Evolutionary conservation across 441 rosid genomes (phyloP), one percentile per base, ranked within the genome.

Genomic region (Arabidopsis lyrata): DNA sequence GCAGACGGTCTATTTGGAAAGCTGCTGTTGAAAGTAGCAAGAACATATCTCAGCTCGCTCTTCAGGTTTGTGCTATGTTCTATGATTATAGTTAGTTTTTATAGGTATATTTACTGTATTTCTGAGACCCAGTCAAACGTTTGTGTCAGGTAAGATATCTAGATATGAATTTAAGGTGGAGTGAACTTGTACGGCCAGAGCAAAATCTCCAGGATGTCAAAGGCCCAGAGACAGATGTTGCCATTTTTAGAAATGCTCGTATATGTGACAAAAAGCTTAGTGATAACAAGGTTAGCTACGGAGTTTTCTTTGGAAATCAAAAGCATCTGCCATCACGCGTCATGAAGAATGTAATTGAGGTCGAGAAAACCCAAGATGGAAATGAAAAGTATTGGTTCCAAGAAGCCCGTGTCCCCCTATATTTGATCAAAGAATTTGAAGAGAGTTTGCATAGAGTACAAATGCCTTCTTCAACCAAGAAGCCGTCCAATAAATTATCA

Each of bases 261-360:
- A 85, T 90, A 68, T 81, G 86, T 42, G 94, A 83, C 70, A 94
- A 91, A 84, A 87, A 80, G 85, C 55, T 80, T 65, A 81, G 71
- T 63, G 88, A 81, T 56, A 79, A 77, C 76, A 91, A 81, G 83
- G 81, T 81, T 63, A 80, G 27, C 45, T 94, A 94, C 64, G 91
- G 92, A 75, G 88, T 94, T 66, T 76, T 75, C 78, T 94, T 91
- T 78, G 88, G 88, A 64, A 83, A 79, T 74, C 96, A 91, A 83
- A 94, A 92, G 80, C 98, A 94, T 85, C 87, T 94, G 49, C 97
- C 98, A 39, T 91, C 97, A 10, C 93, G 97, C 44, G 86, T 94
- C 68, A 83, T 90, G 95, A 94, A 91, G 83, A 87, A 83, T 75
- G 64, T 86, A 63, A 76, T 88, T 59, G 87, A 86, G 62, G 75